These are phyloP conservation scores for Diplosphaera chodatii DNA, from an alignment of 139 green algal genomes.

Conservation along the genomic window DNA sequence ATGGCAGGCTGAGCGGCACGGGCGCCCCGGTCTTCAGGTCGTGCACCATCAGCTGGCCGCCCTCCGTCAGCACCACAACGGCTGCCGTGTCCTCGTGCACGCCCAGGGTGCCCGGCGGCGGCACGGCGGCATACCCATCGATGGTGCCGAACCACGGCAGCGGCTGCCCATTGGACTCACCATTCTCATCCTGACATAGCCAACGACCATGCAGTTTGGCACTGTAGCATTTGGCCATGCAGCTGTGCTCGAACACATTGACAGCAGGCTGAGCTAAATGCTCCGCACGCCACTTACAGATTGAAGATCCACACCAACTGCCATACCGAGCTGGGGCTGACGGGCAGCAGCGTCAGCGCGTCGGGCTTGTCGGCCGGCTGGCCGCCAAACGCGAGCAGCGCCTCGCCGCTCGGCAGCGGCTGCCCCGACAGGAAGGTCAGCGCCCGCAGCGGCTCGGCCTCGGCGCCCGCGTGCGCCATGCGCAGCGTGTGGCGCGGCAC, in stretches of 20 bases:
- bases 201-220: no score
- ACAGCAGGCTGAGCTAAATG: no score
- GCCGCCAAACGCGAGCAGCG: slow-evolving; percentile 63
- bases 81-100: slow-evolving; percentile 33
- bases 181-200: no score
- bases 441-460: slow-evolving; percentile 20
- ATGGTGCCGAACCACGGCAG: slow-evolving; percentile 70
- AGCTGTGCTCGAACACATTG: no score
- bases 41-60: slow-evolving; percentile 62
- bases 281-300: no score
- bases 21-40: slow-evolving; percentile 40
- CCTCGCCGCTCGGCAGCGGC: slow-evolving; percentile 20
- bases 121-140: slow-evolving; percentile 35
- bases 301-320: no score
- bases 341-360: slow-evolving; percentile 51
- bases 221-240: no score
- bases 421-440: slow-evolving; percentile 34
- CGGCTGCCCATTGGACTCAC: not conserved
- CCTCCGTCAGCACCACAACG: slow-evolving; percentile 63
- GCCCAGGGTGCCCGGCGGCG: slow-evolving; percentile 21
- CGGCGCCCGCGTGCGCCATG: slow-evolving; percentile 10
- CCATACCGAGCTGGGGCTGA: slow-evolving; percentile 31
- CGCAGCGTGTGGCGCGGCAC: slow-evolving; percentile 22
- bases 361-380: slow-evolving; percentile 50
- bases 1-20: slow-evolving; percentile 37